Evolutionary conservation across 1,284 basidiomycete species (phyloP).

Genomic region (Anthracocystis panici-leucophaei): DNA sequence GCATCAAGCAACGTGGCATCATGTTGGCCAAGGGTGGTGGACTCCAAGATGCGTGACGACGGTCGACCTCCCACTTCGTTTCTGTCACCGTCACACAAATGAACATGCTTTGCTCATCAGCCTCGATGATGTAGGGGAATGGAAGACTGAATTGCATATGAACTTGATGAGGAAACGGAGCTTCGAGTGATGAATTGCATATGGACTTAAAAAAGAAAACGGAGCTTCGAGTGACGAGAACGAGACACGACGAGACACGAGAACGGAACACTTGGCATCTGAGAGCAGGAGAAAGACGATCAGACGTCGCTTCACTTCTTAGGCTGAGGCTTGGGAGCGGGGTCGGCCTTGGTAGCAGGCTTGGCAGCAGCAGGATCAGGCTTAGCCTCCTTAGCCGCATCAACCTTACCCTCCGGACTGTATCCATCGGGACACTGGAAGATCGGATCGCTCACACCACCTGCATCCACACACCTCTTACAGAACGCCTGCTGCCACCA

Average conservation of each 20-base stretch:
- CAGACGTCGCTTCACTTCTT: no score
- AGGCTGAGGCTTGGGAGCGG: no score
- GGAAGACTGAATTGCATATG: not conserved
- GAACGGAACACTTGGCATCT: not conserved
- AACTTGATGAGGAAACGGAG: not conserved
- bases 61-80: not conserved
- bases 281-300: no score
- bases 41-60: slow-evolving; percentile 8
- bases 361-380: not conserved
- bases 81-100: not conserved
- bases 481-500: slow-evolving; percentile 29
- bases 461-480: slow-evolving; percentile 18
- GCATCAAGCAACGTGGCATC: no score
- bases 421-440: slow-evolving; percentile 8
- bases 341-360: not conserved
- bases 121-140: no score
- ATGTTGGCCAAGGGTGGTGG: not conserved
- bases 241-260: not conserved
- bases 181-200: not conserved
- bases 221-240: not conserved
- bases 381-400: not conserved
- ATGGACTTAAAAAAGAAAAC: not conserved
- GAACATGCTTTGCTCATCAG: not conserved
- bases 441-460: slow-evolving; percentile 4
- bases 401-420: not conserved